Percentiles rank a stretch among this genome's conserved stretches.
These are phyloP conservation scores for Magnolia officinalis DNA, from an alignment of 164 flowering plant genomes.

Conservation along the genomic window DNA sequence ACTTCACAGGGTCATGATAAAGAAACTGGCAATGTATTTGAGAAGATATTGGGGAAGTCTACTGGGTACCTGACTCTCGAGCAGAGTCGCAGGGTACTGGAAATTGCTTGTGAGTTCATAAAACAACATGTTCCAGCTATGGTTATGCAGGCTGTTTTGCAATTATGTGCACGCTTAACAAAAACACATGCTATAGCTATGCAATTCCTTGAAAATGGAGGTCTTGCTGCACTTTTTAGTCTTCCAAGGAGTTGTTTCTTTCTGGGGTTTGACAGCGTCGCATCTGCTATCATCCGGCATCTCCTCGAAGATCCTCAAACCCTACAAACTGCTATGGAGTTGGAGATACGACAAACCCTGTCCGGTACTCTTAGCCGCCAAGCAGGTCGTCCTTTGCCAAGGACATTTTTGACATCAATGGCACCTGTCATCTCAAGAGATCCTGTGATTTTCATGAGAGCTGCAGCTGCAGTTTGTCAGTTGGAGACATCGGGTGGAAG, in stretches of 20 bases:
- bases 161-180: slow-evolving; percentile 84
- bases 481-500: slow-evolving; percentile 80
- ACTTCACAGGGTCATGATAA: slow-evolving; percentile 35
- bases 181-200: slow-evolving; percentile 73
- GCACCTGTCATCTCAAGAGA: slow-evolving; percentile 90
- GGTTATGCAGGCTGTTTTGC: slow-evolving; percentile 89
- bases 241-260: slow-evolving; percentile 79
- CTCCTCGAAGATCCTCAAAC: slow-evolving; percentile 97
- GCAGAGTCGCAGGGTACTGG: slow-evolving; percentile 58
- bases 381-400: slow-evolving; percentile 52
- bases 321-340: slow-evolving; percentile 90
- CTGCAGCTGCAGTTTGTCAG: slow-evolving; percentile 78
- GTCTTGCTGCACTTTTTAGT: slow-evolving; percentile 64
- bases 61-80: slow-evolving; percentile 73
- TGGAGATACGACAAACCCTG: slow-evolving; percentile 78
- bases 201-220: slow-evolving; percentile 81
- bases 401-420: slow-evolving; percentile 74
- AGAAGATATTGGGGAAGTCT: slow-evolving; percentile 68
- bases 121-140: slow-evolving; percentile 71
- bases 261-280: slow-evolving; percentile 78
- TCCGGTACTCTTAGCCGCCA: slow-evolving; percentile 51
- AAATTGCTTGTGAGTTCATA: slow-evolving; percentile 61
- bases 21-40: slow-evolving; percentile 41
- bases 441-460: slow-evolving; percentile 80
- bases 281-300: slow-evolving; percentile 81